Conservation (phyloP, 2,329 filamentous ascomycete species). For the Penicillium rolfsii region DNA sequence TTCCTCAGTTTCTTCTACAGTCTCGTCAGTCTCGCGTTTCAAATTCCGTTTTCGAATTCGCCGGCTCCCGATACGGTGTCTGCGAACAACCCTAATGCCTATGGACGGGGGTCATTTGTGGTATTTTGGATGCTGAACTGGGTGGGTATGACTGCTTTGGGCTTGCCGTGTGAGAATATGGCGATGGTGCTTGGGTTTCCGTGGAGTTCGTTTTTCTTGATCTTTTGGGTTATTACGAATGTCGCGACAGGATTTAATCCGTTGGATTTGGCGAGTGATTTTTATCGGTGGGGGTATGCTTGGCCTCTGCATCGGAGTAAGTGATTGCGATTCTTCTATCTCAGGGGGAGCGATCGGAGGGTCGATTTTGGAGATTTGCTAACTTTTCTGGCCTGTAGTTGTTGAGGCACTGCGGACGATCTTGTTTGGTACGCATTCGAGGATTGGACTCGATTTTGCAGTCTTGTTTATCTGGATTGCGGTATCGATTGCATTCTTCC, state of each 20-base stretch:
- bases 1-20: slow-evolving; percentile 67
- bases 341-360: too few relatives aligned
- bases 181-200: slow-evolving; percentile 65
- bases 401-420: slow-evolving; percentile 64
- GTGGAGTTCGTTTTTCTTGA: slow-evolving; percentile 66
- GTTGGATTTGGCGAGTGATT: slow-evolving; percentile 60
- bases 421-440: slow-evolving; percentile 62
- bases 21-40: slow-evolving; percentile 65
- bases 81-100: slow-evolving; percentile 56
- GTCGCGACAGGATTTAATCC: slow-evolving; percentile 64
- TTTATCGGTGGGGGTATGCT: slow-evolving; percentile 66
- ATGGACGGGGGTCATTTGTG: slow-evolving; percentile 61
- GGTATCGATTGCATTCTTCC: slow-evolving; percentile 33
- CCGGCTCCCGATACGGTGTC: slow-evolving; percentile 51
- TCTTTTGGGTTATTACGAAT: slow-evolving; percentile 70
- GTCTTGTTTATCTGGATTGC: slow-evolving; percentile 61
- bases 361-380: slow-evolving; percentile 11
- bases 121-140: slow-evolving; percentile 69
- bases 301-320: slow-evolving; percentile 66
- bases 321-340: too few relatives aligned
- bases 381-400: slow-evolving; percentile 39
- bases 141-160: slow-evolving; percentile 65
- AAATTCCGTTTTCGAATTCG: slow-evolving; percentile 61
- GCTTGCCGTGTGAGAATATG: slow-evolving; percentile 67
- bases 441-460: slow-evolving; percentile 64